Conservation (phyloP, 2,329 filamentous ascomycete species). For the Aspergillus cejpii region DNA sequence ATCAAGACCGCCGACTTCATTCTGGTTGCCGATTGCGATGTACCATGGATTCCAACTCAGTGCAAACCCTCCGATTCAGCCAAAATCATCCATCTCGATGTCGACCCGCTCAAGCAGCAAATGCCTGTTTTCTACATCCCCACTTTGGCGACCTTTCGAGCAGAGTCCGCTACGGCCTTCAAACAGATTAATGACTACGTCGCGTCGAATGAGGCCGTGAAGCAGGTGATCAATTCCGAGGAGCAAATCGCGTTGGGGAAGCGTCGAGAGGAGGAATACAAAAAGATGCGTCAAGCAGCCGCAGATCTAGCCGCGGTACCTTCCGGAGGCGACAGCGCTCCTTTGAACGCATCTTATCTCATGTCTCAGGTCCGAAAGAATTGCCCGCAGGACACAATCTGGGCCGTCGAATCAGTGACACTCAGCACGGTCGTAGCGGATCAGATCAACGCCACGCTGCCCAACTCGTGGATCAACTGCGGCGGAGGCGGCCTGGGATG, state of each 20-base stretch:
- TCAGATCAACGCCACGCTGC: constrained; percentile 60
- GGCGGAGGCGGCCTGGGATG: constrained; percentile 74
- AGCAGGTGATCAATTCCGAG: constrained; percentile 38
- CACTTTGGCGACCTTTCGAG: constrained; percentile 59
- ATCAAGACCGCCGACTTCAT: constrained; percentile 78
- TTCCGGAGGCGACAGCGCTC: constrained; percentile 49
- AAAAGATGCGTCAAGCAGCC: constrained; percentile 55
- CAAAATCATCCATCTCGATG: constrained; percentile 59
- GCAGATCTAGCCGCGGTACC: constrained; percentile 51
- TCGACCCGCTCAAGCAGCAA: constrained; percentile 62
- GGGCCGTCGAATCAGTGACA: constrained; percentile 71
- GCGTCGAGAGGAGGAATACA: constrained; percentile 53
- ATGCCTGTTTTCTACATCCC: constrained; percentile 69
- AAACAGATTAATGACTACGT: constrained; percentile 63
- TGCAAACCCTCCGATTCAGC: constrained; percentile 52
- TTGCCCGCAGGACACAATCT: constrained; percentile 62
- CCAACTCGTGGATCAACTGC: constrained; percentile 73
- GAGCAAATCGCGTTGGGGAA: constrained; percentile 46
- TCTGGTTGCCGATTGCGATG: constrained; percentile 78
- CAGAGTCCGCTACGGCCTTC: constrained; percentile 58
- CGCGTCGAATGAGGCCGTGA: constrained; percentile 40
- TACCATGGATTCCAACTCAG: constrained; percentile 85
- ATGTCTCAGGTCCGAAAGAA: constrained; percentile 51
- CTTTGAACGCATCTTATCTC: constrained; percentile 56
- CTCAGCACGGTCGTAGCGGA: constrained; percentile 61